Conservation (phyloP, 2,329 filamentous ascomycete genomes). For the Aaosphaeria pasadenensis region DNA sequence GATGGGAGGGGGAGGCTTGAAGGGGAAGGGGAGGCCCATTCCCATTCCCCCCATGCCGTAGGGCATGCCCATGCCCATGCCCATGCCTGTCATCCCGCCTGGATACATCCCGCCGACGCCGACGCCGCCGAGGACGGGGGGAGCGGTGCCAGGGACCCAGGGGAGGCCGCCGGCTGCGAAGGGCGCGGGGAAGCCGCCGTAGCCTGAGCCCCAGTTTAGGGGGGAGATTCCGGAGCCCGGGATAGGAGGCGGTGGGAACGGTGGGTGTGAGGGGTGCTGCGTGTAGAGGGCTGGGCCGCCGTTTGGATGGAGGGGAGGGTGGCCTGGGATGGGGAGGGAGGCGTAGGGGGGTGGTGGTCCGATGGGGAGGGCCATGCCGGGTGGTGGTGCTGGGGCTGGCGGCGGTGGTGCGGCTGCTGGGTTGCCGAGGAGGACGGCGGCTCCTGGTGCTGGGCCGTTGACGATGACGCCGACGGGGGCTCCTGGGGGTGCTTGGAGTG, state of each 20-base stretch:
- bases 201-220: slow-evolving; percentile 13
- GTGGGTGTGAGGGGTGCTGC: not conserved
- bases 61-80: not conserved
- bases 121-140: not conserved
- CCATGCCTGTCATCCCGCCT: not conserved
- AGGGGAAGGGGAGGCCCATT: not conserved
- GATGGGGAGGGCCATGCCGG: not conserved
- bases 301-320: not conserved
- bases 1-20: slow-evolving; percentile 1
- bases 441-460: slow-evolving; percentile 1
- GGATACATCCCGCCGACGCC: not conserved
- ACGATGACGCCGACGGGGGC: slow-evolving; percentile 5
- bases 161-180: slow-evolving; percentile 2
- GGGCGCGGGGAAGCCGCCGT: slow-evolving; percentile 1
- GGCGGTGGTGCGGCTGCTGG: not conserved
- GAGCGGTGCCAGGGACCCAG: slow-evolving; percentile 2
- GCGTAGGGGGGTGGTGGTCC: not conserved
- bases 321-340: not conserved
- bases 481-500: not conserved
- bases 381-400: not conserved
- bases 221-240: slow-evolving; percentile 6
- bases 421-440: not conserved
- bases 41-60: slow-evolving; percentile 1
- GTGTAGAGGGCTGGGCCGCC: not conserved
- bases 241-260: not conserved